A percentile compares a stretch with the other conserved stretches of the same genome.
Conservation (phyloP, 2,329 filamentous ascomycete species). For the Ophiostoma ulmi region DNA sequence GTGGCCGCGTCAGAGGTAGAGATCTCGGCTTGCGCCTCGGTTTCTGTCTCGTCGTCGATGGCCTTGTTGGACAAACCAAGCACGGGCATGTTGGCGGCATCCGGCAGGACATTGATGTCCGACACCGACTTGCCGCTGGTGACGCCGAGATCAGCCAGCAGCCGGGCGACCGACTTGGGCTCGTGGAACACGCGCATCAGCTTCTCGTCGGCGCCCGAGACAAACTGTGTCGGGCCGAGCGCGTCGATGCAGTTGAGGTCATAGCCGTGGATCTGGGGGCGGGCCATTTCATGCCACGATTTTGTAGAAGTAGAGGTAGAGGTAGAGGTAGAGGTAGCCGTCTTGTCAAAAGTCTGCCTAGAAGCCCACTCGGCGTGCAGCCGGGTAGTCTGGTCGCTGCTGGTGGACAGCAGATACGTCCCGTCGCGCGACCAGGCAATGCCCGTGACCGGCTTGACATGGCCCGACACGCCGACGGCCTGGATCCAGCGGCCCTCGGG, state of each 20-base stretch:
- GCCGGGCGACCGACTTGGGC: conserved; percentile 72
- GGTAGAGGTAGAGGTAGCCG: neutral
- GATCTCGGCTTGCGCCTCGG: conserved; percentile 7
- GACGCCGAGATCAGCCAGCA: conserved; percentile 62
- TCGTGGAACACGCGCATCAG: conserved; percentile 93
- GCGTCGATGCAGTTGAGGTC: conserved; percentile 91
- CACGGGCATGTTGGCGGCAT: conserved; percentile 90
- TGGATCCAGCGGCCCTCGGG: conserved; percentile 68
- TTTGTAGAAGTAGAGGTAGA: conserved; percentile 17
- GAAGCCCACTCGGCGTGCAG: conserved; percentile 70
- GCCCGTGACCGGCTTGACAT: conserved; percentile 74
- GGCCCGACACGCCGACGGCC: conserved; percentile 71
- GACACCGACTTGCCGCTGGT: conserved; percentile 32
- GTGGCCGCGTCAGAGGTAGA: conserved; percentile 35
- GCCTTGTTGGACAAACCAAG: conserved; percentile 95
- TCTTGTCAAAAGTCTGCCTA: neutral
- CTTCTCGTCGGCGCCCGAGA: conserved; percentile 95
- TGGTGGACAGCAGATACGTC: conserved; percentile 80
- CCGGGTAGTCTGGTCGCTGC: conserved; percentile 87
- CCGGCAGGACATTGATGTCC: conserved; percentile 55
- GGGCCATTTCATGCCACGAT: conserved; percentile 93
- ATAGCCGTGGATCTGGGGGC: conserved; percentile 96
- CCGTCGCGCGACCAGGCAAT: conserved; percentile 80
- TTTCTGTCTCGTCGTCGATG: conserved; percentile 44
- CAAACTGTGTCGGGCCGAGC: conserved; percentile 68